phyloP scores from a whole-genome alignment of 2,329 filamentous ascomycete genomes.

The Trichoderma harzianum region DNA sequence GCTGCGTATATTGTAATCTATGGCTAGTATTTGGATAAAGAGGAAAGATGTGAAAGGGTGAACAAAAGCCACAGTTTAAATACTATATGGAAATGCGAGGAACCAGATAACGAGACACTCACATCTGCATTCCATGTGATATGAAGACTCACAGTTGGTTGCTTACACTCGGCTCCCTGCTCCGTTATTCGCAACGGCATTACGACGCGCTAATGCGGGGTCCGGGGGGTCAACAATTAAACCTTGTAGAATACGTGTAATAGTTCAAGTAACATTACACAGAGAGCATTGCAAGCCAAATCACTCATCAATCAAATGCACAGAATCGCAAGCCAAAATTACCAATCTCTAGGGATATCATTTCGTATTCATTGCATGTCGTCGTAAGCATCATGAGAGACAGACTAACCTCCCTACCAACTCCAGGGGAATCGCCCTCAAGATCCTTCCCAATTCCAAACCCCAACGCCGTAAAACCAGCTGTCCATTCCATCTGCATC shows the following conservation, averaged over 20 bases:
- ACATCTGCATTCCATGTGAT: background rate
- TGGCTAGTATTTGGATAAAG: background rate
- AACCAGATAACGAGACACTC: background rate
- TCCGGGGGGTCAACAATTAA: background rate
- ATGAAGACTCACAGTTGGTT: background rate
- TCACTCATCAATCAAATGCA: background rate
- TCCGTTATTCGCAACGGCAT: background rate
- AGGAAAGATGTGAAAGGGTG: background rate
- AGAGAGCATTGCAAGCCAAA: background rate
- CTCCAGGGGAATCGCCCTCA: conserved; percentile 20
- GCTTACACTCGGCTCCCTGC: background rate
- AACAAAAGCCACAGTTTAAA: background rate
- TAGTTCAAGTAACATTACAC: background rate
- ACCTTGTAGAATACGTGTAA: too few species aligned
- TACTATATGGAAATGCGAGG: background rate
- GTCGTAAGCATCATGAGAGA: conserved; percentile 31
- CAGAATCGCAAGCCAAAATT: background rate
- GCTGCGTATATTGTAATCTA: background rate
- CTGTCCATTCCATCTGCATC: conserved; percentile 12
- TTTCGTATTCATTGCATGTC: conserved; percentile 31
- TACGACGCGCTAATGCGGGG: conserved; percentile 8
- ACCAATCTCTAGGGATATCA: conserved; percentile 17
- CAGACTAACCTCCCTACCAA: conserved; percentile 22
- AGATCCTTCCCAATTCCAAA: conserved; percentile 25
- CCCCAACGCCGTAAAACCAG: conserved; percentile 18